phyloP scores from a whole-genome alignment of 352 stramenopile genomes.

The Globisporangium ultimum region DNA sequence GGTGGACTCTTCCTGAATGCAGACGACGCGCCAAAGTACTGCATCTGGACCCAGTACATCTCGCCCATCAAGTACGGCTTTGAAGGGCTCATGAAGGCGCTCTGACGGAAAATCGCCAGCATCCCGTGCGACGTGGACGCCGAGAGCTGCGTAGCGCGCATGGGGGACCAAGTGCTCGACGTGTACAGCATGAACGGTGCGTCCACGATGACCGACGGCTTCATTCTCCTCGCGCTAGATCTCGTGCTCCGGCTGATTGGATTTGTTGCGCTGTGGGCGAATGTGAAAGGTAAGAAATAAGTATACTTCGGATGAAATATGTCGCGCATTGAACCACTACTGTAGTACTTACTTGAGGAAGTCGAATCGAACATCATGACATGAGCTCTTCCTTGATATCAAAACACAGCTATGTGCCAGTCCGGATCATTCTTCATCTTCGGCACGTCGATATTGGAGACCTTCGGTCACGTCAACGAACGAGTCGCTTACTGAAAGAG shows the following conservation, averaged over 20 bases:
- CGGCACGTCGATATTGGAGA: no score
- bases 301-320: no score
- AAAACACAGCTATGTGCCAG: no score
- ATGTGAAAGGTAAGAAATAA: slow-evolving; percentile 14
- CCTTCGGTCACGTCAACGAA: no score
- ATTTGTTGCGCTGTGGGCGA: slow-evolving; percentile 29
- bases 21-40: slow-evolving; percentile 32
- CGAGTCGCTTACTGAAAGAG: no score
- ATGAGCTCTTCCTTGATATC: no score
- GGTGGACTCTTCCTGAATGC: slow-evolving; percentile 46
- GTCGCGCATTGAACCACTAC: no score
- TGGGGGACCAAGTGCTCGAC: slow-evolving; percentile 23
- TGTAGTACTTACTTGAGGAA: no score
- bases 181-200: slow-evolving; percentile 39
- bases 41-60: slow-evolving; percentile 57
- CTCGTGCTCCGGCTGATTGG: slow-evolving; percentile 30
- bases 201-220: slow-evolving; percentile 19
- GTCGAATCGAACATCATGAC: no score
- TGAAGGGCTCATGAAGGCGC: slow-evolving; percentile 39
- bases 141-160: background rate
- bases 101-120: slow-evolving; percentile 29
- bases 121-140: slow-evolving; percentile 28
- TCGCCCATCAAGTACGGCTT: slow-evolving; percentile 56
- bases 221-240: slow-evolving; percentile 31
- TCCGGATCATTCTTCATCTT: no score